These are phyloP conservation scores for Jackrogersella minutella DNA, from an alignment of 495 filamentous ascomycete species.

Conservation along the genomic window DNA sequence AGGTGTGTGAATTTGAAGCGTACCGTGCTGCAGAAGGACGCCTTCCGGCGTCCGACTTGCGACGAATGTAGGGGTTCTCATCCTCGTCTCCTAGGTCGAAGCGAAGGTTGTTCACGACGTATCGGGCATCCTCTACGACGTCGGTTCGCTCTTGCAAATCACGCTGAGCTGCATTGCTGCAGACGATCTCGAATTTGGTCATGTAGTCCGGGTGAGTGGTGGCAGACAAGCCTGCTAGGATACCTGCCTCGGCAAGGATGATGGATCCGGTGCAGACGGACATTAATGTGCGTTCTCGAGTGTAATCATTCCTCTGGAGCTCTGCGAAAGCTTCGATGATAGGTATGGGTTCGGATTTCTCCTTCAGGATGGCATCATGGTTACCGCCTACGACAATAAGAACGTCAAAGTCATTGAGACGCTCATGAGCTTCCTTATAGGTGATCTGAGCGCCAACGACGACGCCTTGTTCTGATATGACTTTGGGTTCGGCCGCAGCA, in stretches of 20 bases:
- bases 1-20: constrained; percentile 36
- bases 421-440: constrained; percentile 69
- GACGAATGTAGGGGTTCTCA: constrained; percentile 76
- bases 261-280: constrained; percentile 80
- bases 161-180: constrained; percentile 67
- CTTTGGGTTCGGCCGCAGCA: constrained; percentile 61
- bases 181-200: constrained; percentile 71
- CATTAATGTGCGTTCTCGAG: constrained; percentile 74
- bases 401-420: constrained; percentile 73
- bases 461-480: constrained; percentile 75
- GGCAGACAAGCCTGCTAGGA: constrained; percentile 75
- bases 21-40: constrained; percentile 69
- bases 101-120: constrained; percentile 81
- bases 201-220: constrained; percentile 72
- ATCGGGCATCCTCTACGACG: constrained; percentile 76
- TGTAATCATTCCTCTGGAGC: constrained; percentile 71
- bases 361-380: constrained; percentile 60
- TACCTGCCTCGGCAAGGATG: constrained; percentile 73
- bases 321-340: constrained; percentile 72
- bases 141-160: constrained; percentile 69
- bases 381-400: constrained; percentile 73
- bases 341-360: constrained; percentile 66
- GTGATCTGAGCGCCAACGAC: constrained; percentile 76
- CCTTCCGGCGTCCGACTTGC: constrained; percentile 67
- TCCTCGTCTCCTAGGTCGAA: constrained; percentile 78